phyloP scores from a whole-genome alignment of 2,329 filamentous ascomycete species.

The Mycosphaerella sp. region DNA sequence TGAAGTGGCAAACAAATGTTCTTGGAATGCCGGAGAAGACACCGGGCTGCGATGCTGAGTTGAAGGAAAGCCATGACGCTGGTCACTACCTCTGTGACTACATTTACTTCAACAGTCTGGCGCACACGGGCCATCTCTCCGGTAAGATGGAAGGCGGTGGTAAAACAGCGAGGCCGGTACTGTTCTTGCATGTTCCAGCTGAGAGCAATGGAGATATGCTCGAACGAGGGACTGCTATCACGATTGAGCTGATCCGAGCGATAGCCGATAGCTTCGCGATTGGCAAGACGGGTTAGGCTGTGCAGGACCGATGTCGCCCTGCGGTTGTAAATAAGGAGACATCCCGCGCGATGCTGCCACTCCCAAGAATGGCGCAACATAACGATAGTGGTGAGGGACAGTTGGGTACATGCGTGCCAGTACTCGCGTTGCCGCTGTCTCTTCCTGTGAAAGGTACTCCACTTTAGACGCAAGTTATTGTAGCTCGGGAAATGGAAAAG shows the following conservation, averaged over 20 bases:
- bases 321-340: no score
- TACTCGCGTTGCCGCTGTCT: no score
- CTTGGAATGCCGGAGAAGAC: constrained; percentile 25
- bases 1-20: constrained; percentile 27
- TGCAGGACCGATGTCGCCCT: no score
- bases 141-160: constrained; percentile 20
- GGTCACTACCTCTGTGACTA: constrained; percentile 43
- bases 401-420: no score
- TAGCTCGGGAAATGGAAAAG: no score
- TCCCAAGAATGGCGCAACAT: no score
- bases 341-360: no score
- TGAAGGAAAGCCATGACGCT: constrained; percentile 37
- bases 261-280: constrained; percentile 32
- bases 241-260: constrained; percentile 31
- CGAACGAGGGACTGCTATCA: constrained; percentile 30
- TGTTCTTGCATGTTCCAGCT: constrained; percentile 41
- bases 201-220: constrained; percentile 34
- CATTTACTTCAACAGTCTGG: constrained; percentile 40
- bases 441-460: no score
- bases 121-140: constrained; percentile 29
- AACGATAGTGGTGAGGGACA: no score
- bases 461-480: no score
- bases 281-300: not conserved
- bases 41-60: constrained; percentile 28
- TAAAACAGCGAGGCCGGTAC: constrained; percentile 29